Conservation (phyloP, 2,329 filamentous ascomycete genomes). For the Colletotrichum cereale region DNA sequence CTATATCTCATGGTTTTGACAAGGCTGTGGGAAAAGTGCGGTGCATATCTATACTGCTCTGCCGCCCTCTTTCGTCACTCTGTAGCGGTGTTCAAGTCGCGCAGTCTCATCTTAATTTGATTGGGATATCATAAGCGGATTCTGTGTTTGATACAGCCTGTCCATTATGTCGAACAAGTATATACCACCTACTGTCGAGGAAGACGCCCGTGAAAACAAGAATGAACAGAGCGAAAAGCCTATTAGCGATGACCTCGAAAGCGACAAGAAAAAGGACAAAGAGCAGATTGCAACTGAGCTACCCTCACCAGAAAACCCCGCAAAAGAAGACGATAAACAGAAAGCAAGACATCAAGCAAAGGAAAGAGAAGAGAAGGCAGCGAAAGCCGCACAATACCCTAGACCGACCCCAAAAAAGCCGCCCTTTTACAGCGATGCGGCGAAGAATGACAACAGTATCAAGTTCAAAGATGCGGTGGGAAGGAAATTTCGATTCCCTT, state of each 20-base stretch:
- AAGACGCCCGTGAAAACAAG: background rate
- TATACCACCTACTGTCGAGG: background rate
- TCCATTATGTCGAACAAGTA: background rate
- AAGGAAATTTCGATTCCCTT: conserved; percentile 92
- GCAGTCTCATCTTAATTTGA: too few relatives aligned
- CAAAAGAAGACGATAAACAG: too few relatives aligned
- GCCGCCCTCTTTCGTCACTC: too few relatives aligned
- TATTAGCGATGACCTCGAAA: too few relatives aligned
- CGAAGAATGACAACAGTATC: conserved; percentile 56
- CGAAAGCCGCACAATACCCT: background rate
- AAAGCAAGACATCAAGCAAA: background rate
- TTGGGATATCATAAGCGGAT: too few relatives aligned
- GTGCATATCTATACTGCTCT: too few relatives aligned
- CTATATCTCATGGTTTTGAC: too few relatives aligned
- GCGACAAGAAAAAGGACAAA: too few relatives aligned
- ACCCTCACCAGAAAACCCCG: too few relatives aligned
- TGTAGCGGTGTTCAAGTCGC: too few relatives aligned
- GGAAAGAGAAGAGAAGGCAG: background rate
- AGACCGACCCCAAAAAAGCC: background rate
- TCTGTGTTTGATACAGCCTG: background rate
- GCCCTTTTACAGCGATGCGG: background rate
- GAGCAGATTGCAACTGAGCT: accelerated
- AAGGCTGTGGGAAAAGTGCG: too few relatives aligned
- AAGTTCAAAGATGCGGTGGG: conserved; percentile 94
- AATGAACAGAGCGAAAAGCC: background rate